Conservation (phyloP, 345 rosid genomes). For the Fremontodendron californicum region DNA sequence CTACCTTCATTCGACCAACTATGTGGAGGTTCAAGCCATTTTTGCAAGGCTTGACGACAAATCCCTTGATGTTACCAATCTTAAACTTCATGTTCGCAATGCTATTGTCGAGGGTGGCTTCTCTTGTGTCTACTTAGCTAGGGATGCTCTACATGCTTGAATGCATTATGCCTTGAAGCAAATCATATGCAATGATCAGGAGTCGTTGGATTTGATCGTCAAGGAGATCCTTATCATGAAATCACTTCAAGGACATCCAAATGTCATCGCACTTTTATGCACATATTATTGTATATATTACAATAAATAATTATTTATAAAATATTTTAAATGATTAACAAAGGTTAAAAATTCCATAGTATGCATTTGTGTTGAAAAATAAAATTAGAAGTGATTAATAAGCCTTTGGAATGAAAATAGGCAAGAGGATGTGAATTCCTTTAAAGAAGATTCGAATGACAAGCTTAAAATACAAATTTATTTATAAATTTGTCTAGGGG, state of each 20-base stretch:
- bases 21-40: conserved; percentile 99
- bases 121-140: conserved; percentile 86
- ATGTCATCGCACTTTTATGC: conserved; percentile 64
- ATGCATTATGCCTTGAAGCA: conserved; percentile 95
- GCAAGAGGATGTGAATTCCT: too few species aligned
- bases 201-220: conserved; percentile 61
- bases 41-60: conserved; percentile 89
- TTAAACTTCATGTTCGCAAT: conserved; percentile 67
- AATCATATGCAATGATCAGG: conserved; percentile 87
- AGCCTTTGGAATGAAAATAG: too few species aligned
- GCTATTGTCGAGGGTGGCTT: conserved; percentile 95
- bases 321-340: too few species aligned
- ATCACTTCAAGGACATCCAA: conserved; percentile 86
- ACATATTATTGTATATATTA: too few species aligned
- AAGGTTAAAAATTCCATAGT: too few species aligned
- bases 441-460: too few species aligned
- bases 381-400: too few species aligned
- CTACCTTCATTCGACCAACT: conserved; percentile 16
- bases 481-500: too few species aligned
- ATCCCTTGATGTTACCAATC: conserved; percentile 64
- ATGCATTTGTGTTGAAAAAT: too few species aligned
- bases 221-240: conserved; percentile 86
- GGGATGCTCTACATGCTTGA: conserved; percentile 56
- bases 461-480: too few species aligned
- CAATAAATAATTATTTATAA: too few species aligned